Evolutionary conservation across 2,329 filamentous ascomycete species (phyloP), one percentile per base, ranked within the genome.

Genomic region (Helotiales sp.): DNA sequence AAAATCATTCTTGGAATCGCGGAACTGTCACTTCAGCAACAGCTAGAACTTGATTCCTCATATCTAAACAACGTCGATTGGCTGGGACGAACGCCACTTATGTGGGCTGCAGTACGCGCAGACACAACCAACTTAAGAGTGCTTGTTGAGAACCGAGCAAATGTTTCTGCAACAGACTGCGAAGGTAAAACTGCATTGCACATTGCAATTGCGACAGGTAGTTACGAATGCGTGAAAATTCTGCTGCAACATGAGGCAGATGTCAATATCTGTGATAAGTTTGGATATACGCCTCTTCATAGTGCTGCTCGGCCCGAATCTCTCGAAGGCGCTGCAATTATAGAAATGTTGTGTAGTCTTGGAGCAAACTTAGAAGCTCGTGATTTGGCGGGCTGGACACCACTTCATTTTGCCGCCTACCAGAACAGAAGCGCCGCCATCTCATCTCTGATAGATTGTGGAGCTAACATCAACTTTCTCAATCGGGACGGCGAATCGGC

Each of bases 31-130:
- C 55, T 59, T 45, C 5, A 37, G 32, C 55, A 59, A 28, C 55
- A 59, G 32, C 20, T 59, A 40, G 55, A 59, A 28, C 55, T 59
- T 24, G 34, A 59, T 26, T 26, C 20, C 3, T 59, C 55, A n/a
- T 10, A 59, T 8, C 13, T 59, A n/a, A n/a, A 59, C 26, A 40
- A 10, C 40, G 13, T 59, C 28, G 55, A 59, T 26, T 59, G 55
- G 55, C 40, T 3, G 28, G 55, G 55, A 24, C 32, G 34, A 59
- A 59, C 30, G 34, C 55, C 55, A 40, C 32, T 59, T 40, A 20
- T 59, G 20, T 59, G 55, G 55, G 55, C 32, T 59, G 28, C 55
- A 59, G 22, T n/a, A 26, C 55, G 55, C 40, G 55, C 22, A 50
- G 24, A 50, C 13, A 8, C 2, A 50, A 28, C 22, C 22, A 26